A percentile compares a stretch with the other conserved stretches of the same genome.
phyloP scores from a whole-genome alignment of 169 alveolate species.

The Fabrea salina region DNA sequence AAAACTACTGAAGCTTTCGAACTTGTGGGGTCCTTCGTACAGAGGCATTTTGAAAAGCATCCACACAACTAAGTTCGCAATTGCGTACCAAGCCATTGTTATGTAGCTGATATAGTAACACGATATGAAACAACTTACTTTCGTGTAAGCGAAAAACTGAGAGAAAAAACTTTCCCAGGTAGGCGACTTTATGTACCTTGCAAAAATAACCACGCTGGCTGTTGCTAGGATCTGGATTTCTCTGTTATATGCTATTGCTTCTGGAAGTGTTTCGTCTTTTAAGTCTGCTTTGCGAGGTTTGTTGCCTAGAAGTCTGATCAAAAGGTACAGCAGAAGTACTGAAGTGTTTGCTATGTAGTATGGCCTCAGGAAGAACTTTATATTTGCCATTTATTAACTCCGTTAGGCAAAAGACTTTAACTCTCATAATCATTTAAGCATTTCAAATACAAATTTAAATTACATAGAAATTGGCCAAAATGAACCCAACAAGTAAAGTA shows the following conservation, averaged over 20 bases:
- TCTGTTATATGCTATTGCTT: neutral
- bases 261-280: slow-evolving; percentile 17
- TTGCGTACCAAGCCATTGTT: slow-evolving; percentile 8
- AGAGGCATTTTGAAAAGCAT: slow-evolving; percentile 29
- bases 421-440: no score
- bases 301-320: neutral
- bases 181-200: neutral
- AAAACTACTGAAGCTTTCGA: neutral
- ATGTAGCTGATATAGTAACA: neutral
- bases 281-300: neutral
- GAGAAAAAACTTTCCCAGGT: slow-evolving; percentile 14
- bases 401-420: no score
- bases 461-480: no score
- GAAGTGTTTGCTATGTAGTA: neutral
- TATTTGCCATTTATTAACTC: no score
- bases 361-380: no score
- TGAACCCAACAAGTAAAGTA: no score
- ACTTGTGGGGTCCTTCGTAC: neutral
- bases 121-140: no score
- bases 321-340: neutral
- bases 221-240: slow-evolving; percentile 25
- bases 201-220: neutral
- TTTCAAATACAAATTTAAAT: no score
- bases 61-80: neutral
- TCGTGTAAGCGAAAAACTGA: neutral